phyloP scores from a whole-genome alignment of 108 stramenopile species.

The Skeletonema tropicum region DNA sequence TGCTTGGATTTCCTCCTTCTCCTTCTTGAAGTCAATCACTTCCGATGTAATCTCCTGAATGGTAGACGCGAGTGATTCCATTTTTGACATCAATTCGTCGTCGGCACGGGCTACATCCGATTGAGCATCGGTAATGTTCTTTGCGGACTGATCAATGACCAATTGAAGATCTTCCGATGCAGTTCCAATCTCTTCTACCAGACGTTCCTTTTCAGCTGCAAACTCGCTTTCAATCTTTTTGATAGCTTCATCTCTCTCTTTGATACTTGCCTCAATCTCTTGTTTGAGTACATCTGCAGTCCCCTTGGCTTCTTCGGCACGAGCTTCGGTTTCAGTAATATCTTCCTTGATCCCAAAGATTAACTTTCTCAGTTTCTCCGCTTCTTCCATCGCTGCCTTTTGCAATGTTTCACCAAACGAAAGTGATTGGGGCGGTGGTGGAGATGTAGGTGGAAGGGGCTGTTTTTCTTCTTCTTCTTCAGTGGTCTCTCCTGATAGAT shows the following conservation, averaged over 20 bases:
- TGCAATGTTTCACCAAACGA: constrained; percentile 36
- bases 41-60: constrained; percentile 30
- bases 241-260: constrained; percentile 47
- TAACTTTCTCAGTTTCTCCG: constrained; percentile 23
- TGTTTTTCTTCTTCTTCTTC: neutral
- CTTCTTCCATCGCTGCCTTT: constrained; percentile 31
- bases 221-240: constrained; percentile 63
- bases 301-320: constrained; percentile 19
- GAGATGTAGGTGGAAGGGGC: constrained; percentile 19
- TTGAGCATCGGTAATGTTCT: constrained; percentile 19
- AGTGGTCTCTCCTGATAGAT: neutral
- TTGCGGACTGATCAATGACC: constrained; percentile 16
- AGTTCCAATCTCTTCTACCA: constrained; percentile 18
- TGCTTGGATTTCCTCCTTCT: constrained; percentile 25
- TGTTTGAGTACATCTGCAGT: constrained; percentile 35
- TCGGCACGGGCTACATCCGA: constrained; percentile 14
- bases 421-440: constrained; percentile 8
- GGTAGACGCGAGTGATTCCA: constrained; percentile 16
- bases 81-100: constrained; percentile 23
- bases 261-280: constrained; percentile 49
- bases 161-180: constrained; percentile 28
- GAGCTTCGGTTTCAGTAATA: constrained; percentile 19
- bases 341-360: constrained; percentile 32
- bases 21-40: constrained; percentile 16
- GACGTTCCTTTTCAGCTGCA: constrained; percentile 27